A percentile compares a stretch with the other conserved stretches of the same genome.
These are phyloP conservation scores for Musa troglodytarum DNA, from an alignment of 176 grass and related monocot species.

Conservation along the genomic window DNA sequence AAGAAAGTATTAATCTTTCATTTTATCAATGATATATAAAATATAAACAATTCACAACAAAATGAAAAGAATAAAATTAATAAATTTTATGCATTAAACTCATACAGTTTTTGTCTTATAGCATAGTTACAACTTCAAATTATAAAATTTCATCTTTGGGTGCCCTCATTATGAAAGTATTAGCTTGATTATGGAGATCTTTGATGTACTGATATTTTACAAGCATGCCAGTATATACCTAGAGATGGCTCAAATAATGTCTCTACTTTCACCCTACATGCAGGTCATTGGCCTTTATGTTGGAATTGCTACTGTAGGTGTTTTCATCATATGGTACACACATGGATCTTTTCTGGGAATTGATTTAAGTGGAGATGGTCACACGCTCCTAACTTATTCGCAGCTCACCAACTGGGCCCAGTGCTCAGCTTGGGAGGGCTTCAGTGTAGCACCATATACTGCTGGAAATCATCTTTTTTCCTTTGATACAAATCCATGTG, in stretches of 20 bases:
- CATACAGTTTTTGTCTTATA: no score
- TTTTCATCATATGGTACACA: constrained; percentile 41
- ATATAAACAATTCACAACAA: neutral
- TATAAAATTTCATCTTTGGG: no score
- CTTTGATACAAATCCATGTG: constrained; percentile 23
- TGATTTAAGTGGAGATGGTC: constrained; percentile 27
- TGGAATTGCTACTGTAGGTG: constrained; percentile 33
- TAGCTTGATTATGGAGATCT: no score
- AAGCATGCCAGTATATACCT: neutral
- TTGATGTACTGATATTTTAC: neutral
- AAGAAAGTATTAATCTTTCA: neutral
- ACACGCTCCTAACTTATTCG: constrained; percentile 30
- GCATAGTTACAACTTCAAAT: no score
- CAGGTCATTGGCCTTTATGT: constrained; percentile 34
- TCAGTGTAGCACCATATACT: constrained; percentile 22
- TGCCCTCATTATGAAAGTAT: no score
- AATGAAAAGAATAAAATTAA: neutral
- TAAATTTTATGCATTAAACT: neutral
- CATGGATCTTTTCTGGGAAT: constrained; percentile 36
- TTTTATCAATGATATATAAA: neutral
- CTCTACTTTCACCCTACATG: neutral
- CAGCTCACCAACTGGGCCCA: constrained; percentile 35
- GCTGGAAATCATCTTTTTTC: constrained; percentile 22
- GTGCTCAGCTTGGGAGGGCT: constrained; percentile 35
- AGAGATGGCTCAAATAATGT: neutral